Percentiles rank a stretch among this genome's conserved stretches.
Evolutionary conservation across 441 rosid species (phyloP).

Genomic region (Populus hybrid): DNA sequence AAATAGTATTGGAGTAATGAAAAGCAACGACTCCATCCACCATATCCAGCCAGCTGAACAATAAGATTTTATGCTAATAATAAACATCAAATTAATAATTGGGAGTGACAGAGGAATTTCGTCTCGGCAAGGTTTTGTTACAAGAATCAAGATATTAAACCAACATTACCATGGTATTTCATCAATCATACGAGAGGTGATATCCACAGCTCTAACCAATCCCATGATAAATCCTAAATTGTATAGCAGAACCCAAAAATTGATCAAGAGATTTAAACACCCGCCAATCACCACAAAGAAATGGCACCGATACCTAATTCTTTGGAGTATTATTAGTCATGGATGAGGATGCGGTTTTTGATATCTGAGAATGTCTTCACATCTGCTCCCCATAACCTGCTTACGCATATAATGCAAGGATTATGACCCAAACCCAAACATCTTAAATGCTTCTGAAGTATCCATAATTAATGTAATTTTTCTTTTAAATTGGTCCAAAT

Average conservation of each 20-base stretch:
- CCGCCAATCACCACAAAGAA: not conserved
- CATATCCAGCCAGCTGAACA: not conserved
- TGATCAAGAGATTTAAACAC: not conserved
- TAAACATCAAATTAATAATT: not conserved
- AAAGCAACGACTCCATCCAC: not conserved
- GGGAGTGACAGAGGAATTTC: not conserved
- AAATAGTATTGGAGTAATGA: not conserved
- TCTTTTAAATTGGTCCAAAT: not conserved
- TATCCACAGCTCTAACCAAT: not conserved
- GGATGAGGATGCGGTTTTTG: constrained; percentile 40
- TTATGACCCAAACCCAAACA: not conserved
- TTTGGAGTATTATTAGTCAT: constrained; percentile 15
- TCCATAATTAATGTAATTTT: not conserved
- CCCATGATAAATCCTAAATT: not conserved
- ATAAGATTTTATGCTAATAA: not conserved
- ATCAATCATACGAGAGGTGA: not conserved
- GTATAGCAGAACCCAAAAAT: not conserved
- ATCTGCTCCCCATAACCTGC: constrained; percentile 82
- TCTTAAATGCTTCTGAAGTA: not conserved
- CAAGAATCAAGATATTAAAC: not conserved
- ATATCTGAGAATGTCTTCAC: constrained; percentile 63
- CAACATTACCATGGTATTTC: not conserved
- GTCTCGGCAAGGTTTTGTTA: not conserved
- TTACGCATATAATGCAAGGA: constrained; percentile 9
- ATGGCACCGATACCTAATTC: not conserved